These are phyloP conservation scores for Penicillium ucsense DNA, from an alignment of 495 filamentous ascomycete genomes.

Conservation along the genomic window DNA sequence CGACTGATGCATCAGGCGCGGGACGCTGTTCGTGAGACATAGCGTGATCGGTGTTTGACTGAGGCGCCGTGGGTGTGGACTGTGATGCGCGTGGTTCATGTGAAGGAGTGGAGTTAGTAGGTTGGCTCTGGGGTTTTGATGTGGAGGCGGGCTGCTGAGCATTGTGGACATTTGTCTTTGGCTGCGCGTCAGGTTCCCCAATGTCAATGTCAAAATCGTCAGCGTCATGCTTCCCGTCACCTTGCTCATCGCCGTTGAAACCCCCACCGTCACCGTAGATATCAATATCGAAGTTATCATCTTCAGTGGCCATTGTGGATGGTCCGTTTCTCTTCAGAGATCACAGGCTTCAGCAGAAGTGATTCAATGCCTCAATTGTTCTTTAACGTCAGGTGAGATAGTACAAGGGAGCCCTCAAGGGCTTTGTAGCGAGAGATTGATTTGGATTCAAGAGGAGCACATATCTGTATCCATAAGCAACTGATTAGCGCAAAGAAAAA, in stretches of 20 bases:
- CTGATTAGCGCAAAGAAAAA: conserved; percentile 32
- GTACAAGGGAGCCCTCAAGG: conserved; percentile 20
- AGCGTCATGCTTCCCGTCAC: conserved; percentile 42
- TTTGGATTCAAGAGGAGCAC: conserved; percentile 33
- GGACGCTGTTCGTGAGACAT: conserved; percentile 10
- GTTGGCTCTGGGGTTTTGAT: conserved; percentile 1
- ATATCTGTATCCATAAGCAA: conserved; percentile 32
- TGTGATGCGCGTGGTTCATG: neutral
- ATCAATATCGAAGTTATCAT: conserved; percentile 97
- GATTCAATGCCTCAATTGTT: conserved; percentile 9
- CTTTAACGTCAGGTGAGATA: conserved; percentile 21
- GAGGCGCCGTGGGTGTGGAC: neutral
- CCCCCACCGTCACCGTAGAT: conserved; percentile 79
- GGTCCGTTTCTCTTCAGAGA: conserved; percentile 12
- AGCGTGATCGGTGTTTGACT: conserved; percentile 10
- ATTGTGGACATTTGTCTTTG: neutral
- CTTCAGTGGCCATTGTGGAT: conserved; percentile 62
- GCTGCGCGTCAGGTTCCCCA: conserved; percentile 10
- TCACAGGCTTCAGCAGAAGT: conserved; percentile 7
- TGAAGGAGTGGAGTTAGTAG: neutral
- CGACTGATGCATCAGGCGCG: conserved; percentile 10
- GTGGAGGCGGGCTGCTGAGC: neutral
- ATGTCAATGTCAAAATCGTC: conserved; percentile 32
- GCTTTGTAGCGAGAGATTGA: too few species aligned
- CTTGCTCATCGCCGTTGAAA: conserved; percentile 36